Conservation (phyloP, 2,329 filamentous ascomycete genomes). For the Microcyclospora pomicola region DNA sequence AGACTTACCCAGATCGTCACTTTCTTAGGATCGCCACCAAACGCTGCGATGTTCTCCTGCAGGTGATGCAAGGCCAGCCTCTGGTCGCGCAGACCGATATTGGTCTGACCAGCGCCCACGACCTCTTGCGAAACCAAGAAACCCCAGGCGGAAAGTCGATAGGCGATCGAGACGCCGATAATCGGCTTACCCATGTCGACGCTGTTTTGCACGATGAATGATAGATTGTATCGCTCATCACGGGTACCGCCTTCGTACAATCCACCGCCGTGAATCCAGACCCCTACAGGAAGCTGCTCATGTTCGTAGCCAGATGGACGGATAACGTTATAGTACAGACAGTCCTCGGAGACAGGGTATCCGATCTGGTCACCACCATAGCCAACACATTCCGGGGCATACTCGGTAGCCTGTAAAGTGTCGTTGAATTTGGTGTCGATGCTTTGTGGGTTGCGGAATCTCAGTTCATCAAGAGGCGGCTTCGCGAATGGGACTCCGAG, state of each 20-base stretch:
- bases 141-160: conserved; percentile 54
- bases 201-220: conserved; percentile 40
- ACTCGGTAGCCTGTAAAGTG: conserved; percentile 26
- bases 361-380: conserved; percentile 22
- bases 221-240: conserved; percentile 49
- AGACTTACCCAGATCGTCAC: conserved; percentile 27
- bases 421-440: conserved; percentile 27
- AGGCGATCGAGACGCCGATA: conserved; percentile 47
- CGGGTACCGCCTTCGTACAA: conserved; percentile 34
- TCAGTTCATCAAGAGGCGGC: conserved; percentile 20
- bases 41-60: conserved; percentile 36
- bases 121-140: conserved; percentile 49
- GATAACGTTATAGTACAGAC: conserved; percentile 48
- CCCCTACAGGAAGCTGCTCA: conserved; percentile 37
- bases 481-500: conserved; percentile 29
- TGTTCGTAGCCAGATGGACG: conserved; percentile 36
- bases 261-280: conserved; percentile 46
- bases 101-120: conserved; percentile 40
- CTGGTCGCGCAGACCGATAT: conserved; percentile 30
- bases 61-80: conserved; percentile 34
- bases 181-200: conserved; percentile 34
- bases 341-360: conserved; percentile 39
- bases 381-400: conserved; percentile 30
- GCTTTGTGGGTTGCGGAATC: conserved; percentile 22
- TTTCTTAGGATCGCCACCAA: conserved; percentile 57